Conservation (phyloP, 2,329 filamentous ascomycete genomes). For the Monosporascus cannonballus region DNA sequence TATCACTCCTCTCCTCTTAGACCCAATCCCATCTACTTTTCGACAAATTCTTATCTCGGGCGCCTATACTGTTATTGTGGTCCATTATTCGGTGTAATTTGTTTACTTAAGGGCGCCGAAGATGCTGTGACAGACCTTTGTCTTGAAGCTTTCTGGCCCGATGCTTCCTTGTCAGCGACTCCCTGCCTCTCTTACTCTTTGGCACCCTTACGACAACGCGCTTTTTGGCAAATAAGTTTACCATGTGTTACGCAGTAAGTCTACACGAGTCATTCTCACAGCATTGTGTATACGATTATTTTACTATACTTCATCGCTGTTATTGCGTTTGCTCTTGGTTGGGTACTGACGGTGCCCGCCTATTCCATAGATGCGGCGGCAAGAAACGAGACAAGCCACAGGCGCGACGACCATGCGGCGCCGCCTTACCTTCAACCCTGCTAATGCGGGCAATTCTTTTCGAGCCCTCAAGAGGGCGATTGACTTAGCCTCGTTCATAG, state of each 20-base stretch:
- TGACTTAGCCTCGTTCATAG: slow-evolving; percentile 22
- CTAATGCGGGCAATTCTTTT: slow-evolving; percentile 22
- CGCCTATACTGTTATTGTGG: no score
- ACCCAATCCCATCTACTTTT: no score
- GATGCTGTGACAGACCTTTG: background rate
- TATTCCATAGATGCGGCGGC: slow-evolving; percentile 13
- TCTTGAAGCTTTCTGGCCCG: background rate
- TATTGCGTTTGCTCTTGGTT: slow-evolving; percentile 6
- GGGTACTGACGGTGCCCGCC: background rate
- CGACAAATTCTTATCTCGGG: no score
- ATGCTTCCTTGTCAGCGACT: background rate
- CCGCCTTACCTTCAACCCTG: slow-evolving; percentile 21
- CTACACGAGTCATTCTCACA: background rate
- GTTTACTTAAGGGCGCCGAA: background rate
- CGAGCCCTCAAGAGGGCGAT: slow-evolving; percentile 25
- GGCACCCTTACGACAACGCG: background rate
- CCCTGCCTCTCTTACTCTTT: background rate
- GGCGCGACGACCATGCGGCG: slow-evolving; percentile 13
- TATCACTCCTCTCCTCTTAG: background rate
- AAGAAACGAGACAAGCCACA: slow-evolving; percentile 4
- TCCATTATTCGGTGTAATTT: background rate
- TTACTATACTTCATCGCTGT: background rate
- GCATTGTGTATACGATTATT: background rate
- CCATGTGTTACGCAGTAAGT: background rate
- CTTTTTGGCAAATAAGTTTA: background rate